These are phyloP conservation scores for Fusarium pseudograminearum DNA, from an alignment of 2,329 filamentous ascomycete genomes.

Conservation along the genomic window DNA sequence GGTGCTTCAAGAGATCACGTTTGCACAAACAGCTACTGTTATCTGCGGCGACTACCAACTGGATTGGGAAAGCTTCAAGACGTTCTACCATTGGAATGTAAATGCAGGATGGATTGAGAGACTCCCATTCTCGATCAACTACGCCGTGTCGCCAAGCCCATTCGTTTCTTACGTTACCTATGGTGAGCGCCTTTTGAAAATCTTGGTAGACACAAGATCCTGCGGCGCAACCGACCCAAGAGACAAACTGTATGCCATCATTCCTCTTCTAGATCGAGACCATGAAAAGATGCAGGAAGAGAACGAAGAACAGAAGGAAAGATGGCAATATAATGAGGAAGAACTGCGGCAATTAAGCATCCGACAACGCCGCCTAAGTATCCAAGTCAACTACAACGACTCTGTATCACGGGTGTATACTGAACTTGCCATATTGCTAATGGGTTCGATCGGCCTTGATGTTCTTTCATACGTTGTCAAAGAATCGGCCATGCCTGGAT, in stretches of 20 bases:
- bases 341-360: not conserved
- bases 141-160: not conserved
- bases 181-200: not conserved
- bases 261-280: not conserved
- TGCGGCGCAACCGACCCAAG: not conserved
- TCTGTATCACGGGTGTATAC: not conserved
- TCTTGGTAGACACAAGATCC: not conserved
- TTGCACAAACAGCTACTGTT: not conserved
- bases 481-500: not conserved
- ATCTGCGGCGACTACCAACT: not conserved
- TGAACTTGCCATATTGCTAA: not conserved
- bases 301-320: no score
- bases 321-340: not conserved
- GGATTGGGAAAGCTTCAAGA: not conserved
- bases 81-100: not conserved
- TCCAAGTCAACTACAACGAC: not conserved
- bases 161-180: not conserved
- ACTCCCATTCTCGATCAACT: not conserved
- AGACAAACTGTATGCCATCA: not conserved
- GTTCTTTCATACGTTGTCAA: not conserved
- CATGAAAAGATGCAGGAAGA: not conserved
- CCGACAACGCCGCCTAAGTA: not conserved
- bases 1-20: not conserved
- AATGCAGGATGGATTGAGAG: not conserved
- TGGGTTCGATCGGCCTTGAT: not conserved